A percentile compares a stretch with the other conserved stretches of the same genome.
Conservation (phyloP, 2,329 filamentous ascomycete genomes). For the Venturia asperata region DNA sequence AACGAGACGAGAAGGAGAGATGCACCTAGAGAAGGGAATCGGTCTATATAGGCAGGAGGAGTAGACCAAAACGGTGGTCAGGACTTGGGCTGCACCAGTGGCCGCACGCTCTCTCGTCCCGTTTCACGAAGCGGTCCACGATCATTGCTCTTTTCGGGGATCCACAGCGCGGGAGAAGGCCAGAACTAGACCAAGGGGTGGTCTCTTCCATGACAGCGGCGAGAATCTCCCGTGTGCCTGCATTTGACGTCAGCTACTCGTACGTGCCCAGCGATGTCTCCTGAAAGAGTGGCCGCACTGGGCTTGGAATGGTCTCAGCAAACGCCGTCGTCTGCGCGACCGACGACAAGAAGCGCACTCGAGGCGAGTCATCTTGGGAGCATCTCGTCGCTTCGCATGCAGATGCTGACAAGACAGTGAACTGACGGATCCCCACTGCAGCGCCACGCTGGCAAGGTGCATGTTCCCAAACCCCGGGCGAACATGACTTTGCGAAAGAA, state of each 20-base stretch:
- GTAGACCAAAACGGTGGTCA: not conserved
- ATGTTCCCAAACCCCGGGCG: not conserved
- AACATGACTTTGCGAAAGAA: not conserved
- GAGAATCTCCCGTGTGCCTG: not conserved
- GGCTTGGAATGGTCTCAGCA: not conserved
- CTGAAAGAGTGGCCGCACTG: not conserved
- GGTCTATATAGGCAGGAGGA: constrained; percentile 6
- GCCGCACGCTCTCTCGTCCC: not conserved
- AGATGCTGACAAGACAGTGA: not conserved
- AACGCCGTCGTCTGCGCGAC: not conserved
- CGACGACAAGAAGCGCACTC: not conserved
- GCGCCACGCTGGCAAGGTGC: constrained; percentile 8
- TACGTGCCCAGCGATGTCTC: not conserved
- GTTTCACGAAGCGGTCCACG: constrained; percentile 8
- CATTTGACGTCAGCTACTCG: constrained; percentile 7
- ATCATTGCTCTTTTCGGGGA: not conserved
- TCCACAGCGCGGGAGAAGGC: constrained; percentile 10
- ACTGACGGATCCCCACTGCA: not conserved
- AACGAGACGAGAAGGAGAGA: not conserved
- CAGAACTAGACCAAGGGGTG: constrained; percentile 6
- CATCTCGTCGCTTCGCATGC: not conserved
- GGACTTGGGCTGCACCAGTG: constrained; percentile 4
- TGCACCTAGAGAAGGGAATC: constrained; percentile 3
- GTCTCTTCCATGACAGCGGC: not conserved
- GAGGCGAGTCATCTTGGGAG: not conserved